Base-by-base conservation (phyloP, 2,329 filamentous ascomycete species). In the Nannizzia gypsea region DNA sequence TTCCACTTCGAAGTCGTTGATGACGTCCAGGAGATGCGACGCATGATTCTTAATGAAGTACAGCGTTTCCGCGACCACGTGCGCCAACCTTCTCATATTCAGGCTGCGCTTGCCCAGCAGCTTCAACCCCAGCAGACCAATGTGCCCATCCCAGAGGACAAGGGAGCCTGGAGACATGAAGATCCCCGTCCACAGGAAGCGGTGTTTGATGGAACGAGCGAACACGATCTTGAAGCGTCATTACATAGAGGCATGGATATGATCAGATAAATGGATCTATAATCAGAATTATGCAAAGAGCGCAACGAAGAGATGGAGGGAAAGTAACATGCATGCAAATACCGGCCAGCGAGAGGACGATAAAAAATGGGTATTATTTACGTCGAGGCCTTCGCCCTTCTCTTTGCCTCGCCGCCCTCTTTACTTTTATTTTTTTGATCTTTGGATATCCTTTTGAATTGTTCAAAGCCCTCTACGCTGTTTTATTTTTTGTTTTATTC, bases 1-100 rank as follows among this genome's bases (percentile, higher is more conserved):
- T 99, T 99, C 78, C 88, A 92, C 72, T 99, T 99, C 70, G 93
- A 99, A 74, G 86, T 96, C n/a, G 84, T 96, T 42, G 92, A 99
- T 58, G 93, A 97, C 50, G 90, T 99, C 20, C 82, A 80, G 22
- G 89, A 96, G 67, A 97, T 99, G 91, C 89, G 93, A 72, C 86
- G 86, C 75, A 95, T 96, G 89, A 99, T 99, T 65, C 80, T 96
- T 62, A 87, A 92, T n/a, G 93, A 99, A 75, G 93, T 99, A 56
- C 81, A 84, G 70, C 82, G 85, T 65, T 99, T 99, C 84, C 84
- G 93, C 64, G 79, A 81, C 61, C 71, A 76, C 59, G 83, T 85
- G 48, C 76, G 81, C 63, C 77, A 79, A 62, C 73, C 77, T 62
- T 74, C 77, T 28, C 74, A 77, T 65, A 73, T 70, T 46, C 74